Conservation (phyloP, 2,329 filamentous ascomycete genomes). For the Trichoderma lentiforme region DNA sequence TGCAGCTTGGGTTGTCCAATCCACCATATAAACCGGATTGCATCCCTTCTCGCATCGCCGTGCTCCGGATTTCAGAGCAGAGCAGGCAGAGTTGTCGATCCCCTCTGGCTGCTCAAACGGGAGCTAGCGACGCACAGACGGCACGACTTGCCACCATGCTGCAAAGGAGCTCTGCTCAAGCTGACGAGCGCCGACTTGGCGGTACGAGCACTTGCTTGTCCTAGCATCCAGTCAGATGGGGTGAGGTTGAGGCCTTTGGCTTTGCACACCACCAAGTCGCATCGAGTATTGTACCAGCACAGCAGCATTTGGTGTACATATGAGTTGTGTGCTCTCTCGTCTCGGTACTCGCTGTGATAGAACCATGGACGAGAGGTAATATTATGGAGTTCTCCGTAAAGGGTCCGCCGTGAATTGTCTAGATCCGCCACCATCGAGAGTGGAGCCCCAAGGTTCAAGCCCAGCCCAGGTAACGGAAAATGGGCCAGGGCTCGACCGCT, state of each 20-base stretch:
- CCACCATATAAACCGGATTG: not conserved
- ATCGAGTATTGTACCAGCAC: not conserved
- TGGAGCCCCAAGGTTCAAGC: not conserved
- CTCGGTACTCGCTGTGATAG: not conserved
- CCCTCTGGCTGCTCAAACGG: not conserved
- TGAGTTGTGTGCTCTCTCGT: too few species aligned
- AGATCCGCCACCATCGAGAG: constrained; percentile 8
- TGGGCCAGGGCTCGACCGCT: constrained; percentile 15
- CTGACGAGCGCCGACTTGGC: not conserved
- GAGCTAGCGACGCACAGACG: constrained; percentile 18
- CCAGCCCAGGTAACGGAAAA: constrained; percentile 2
- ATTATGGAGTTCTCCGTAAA: constrained; percentile 4
- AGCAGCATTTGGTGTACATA: not conserved
- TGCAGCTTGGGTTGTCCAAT: not conserved
- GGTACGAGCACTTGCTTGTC: not conserved
- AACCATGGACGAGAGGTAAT: not conserved
- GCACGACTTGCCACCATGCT: constrained; percentile 10
- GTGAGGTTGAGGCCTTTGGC: not conserved
- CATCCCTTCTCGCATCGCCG: not conserved
- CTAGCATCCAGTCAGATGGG: not conserved
- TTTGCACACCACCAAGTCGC: not conserved
- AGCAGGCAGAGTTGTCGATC: not conserved
- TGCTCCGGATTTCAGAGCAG: not conserved
- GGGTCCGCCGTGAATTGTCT: not conserved
- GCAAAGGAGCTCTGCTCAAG: constrained; percentile 12